Conservation (phyloP, 768 basidiomycete genomes). For the Termitomyces sp. region DNA sequence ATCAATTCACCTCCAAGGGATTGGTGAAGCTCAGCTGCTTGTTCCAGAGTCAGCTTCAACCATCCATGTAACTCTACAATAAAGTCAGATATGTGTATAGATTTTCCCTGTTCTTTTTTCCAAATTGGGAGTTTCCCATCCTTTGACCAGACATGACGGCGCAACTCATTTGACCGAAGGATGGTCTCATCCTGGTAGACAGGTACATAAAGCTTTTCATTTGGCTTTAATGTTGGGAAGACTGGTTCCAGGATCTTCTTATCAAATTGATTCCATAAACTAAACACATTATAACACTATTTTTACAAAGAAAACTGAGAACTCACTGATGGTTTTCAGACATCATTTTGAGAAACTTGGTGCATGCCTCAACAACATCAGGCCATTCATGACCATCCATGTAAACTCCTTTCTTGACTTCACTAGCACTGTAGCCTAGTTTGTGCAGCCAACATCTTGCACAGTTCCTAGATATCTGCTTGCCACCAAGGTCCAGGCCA, state of each 20-base stretch:
- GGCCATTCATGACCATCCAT: constrained; percentile 21
- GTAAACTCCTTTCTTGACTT: constrained; percentile 19
- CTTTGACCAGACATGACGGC: neutral
- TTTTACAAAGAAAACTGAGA: too few species aligned
- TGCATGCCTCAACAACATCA: constrained; percentile 23
- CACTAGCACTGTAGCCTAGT: constrained; percentile 1
- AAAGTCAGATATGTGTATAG: neutral
- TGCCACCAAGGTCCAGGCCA: neutral
- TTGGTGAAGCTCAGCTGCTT: neutral
- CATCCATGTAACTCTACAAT: neutral
- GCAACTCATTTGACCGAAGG: neutral
- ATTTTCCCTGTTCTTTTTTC: constrained; percentile 6
- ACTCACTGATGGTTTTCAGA: constrained; percentile 4
- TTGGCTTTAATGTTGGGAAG: neutral
- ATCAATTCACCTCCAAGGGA: neutral
- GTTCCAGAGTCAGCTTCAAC: neutral
- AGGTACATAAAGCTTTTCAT: neutral
- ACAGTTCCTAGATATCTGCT: neutral
- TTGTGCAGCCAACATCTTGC: constrained; percentile 5
- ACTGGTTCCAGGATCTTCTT: neutral
- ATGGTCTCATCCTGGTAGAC: neutral
- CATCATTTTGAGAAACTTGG: constrained; percentile 7
- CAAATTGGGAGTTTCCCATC: constrained; percentile 1
- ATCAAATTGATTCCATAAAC: neutral
- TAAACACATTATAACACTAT: too few species aligned